phyloP scores from a whole-genome alignment of 179 eudicot species.

The Vitellaria paradoxa region DNA sequence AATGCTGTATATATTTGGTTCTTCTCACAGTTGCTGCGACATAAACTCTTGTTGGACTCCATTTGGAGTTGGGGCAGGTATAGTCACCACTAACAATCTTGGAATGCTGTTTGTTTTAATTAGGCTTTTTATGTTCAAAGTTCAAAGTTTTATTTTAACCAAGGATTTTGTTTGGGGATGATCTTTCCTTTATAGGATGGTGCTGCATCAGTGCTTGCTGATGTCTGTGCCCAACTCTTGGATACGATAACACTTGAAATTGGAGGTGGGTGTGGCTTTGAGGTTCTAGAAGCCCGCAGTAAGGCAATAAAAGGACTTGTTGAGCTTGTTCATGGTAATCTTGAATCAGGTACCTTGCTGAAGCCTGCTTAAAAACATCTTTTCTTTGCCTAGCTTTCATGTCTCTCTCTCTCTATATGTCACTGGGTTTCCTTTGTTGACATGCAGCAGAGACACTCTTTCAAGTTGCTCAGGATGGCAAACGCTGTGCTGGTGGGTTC shows the following conservation, averaged over 20 bases:
- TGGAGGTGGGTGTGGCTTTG: constrained; percentile 40
- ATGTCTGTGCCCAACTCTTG: constrained; percentile 48
- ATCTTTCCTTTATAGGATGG: constrained; percentile 46
- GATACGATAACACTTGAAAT: constrained; percentile 21
- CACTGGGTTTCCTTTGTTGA: too few relatives aligned
- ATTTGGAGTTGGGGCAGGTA: constrained; percentile 77
- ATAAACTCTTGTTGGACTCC: constrained; percentile 82
- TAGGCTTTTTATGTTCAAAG: too few relatives aligned
- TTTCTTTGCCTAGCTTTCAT: background rate
- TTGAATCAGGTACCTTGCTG: constrained; percentile 50
- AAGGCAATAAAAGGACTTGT: constrained; percentile 16
- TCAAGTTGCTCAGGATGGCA: too few relatives aligned
- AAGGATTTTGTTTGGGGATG: constrained; percentile 13
- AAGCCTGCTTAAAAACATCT: background rate
- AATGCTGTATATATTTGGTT: constrained; percentile 6
- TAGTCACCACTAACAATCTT: background rate
- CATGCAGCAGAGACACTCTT: too few relatives aligned
- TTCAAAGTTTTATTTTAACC: background rate
- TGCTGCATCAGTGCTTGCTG: constrained; percentile 70
- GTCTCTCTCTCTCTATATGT: too few relatives aligned
- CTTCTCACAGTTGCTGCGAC: constrained; percentile 71
- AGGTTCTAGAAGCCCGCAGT: too few relatives aligned
- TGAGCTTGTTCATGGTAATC: constrained; percentile 59
- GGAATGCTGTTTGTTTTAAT: background rate
- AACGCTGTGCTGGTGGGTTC: constrained; percentile 59